phyloP scores from a whole-genome alignment of 352 stramenopile genomes.

The Globisporangium takayamanum region DNA sequence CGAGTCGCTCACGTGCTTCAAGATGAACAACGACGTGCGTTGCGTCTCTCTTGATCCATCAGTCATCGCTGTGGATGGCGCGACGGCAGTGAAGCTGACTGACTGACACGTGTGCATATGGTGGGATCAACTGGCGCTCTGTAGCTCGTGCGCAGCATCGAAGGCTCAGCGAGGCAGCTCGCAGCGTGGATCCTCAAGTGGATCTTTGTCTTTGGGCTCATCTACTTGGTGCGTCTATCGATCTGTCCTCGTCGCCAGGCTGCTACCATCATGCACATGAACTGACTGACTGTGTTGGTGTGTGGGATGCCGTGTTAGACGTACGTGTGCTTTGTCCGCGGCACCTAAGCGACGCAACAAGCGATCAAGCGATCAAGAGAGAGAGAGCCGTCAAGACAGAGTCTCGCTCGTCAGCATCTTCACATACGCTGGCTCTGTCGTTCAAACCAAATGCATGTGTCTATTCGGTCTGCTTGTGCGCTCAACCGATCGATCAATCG shows the following conservation, averaged over 20 bases:
- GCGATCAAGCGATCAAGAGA: not conserved
- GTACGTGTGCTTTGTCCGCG: constrained; percentile 14
- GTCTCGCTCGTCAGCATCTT: no score
- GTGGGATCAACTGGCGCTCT: no score
- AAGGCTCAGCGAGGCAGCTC: constrained; percentile 39
- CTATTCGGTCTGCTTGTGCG: no score
- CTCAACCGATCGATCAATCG: no score
- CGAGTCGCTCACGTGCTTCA: constrained; percentile 50
- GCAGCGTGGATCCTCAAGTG: constrained; percentile 56
- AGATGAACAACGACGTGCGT: constrained; percentile 66
- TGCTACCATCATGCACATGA: not conserved
- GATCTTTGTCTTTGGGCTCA: constrained; percentile 39
- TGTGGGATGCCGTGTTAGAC: not conserved
- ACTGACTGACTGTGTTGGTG: not conserved
- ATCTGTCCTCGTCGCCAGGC: not conserved
- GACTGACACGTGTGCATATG: not conserved
- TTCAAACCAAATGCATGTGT: not conserved
- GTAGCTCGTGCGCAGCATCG: constrained; percentile 58
- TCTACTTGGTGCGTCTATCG: constrained; percentile 33
- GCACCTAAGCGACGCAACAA: constrained; percentile 3
- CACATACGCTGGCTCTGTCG: no score
- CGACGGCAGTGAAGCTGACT: not conserved
- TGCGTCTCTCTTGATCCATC: no score
- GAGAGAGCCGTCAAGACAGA: not conserved
- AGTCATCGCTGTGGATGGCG: not conserved